Evolutionary conservation across 2,329 filamentous ascomycete species (phyloP), one percentile per base, ranked within the genome.

Genomic region (Colletotrichum sansevieriae): DNA sequence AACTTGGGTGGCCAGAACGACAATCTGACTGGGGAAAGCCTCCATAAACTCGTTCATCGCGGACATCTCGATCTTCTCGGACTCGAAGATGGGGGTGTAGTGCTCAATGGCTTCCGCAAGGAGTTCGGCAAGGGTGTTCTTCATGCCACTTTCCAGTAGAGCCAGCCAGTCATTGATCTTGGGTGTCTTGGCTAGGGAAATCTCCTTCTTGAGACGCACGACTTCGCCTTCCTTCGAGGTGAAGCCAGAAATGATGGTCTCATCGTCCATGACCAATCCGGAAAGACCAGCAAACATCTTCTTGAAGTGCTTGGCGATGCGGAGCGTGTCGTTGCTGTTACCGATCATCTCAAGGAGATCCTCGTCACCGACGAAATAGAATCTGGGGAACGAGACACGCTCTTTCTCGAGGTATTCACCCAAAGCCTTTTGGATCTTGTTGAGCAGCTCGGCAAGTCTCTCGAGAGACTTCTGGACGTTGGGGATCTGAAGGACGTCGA

Each of bases 261-360:
- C 93, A 63, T 98, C 94, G 73, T 97, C 94, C 84, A 98, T 95
- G 47, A 95, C 85, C 41, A 99, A 87, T 3, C 96, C 96, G 4
- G 92, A 95, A 55, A 99, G 86, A 71, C 96, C 96, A 71, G 97
- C 96, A 84, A 99, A 99, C 96, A 99, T 99, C 85, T 99, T 99
- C 79, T 97, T 95, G 84, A 99, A 94, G 83, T 99, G 97, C 79
- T 99, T 99, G 46, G 96, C 94, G 73, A 99, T 97, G 63, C 96
- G 94, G 70, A 96, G 83, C 10, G 95, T 97, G 76, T 99, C 96
- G 76, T 98, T 98, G 82, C 95, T 98, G 80, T 99, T 99, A 77
- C 96, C 96, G 72, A 99, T 99, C 82, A 99, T 99, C 80, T 99
- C 96, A 25, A 99, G 86, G 65, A 99, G 84, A 80, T 99, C 96